Conservation (phyloP, 306 rosid species). For the Purshia tridentata region DNA sequence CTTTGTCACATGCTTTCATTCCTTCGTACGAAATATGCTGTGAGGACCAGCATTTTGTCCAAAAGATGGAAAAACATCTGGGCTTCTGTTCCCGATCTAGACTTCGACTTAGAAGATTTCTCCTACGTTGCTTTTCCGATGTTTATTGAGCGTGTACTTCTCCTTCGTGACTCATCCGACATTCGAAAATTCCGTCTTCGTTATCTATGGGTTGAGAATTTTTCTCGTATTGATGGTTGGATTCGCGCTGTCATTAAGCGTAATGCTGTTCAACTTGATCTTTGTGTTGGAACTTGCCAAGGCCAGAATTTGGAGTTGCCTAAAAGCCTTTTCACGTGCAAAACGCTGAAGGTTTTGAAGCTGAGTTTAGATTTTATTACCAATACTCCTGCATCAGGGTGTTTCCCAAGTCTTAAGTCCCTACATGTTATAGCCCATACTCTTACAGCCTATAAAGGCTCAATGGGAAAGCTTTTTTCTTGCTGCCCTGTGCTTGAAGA, state of each 20-base stretch:
- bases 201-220: background rate
- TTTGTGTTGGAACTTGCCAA: background rate
- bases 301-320: background rate
- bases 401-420: background rate
- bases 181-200: background rate
- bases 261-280: background rate
- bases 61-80: background rate
- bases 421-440: background rate
- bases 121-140: background rate
- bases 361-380: background rate
- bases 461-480: background rate
- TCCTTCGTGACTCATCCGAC: background rate
- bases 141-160: background rate
- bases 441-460: background rate
- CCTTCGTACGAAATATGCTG: background rate
- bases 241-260: background rate
- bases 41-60: background rate
- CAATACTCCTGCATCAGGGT: background rate
- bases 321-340: background rate
- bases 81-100: background rate
- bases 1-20: slow-evolving; percentile 1
- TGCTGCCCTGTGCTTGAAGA: background rate
- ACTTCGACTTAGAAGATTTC: background rate
- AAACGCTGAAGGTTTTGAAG: background rate
- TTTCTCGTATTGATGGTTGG: background rate